Conservation (phyloP, 306 rosid genomes). For the Cucumis sativus region Cucumber_9930_V3 NC_026657.2:31369501-31370000, state of each 20-base stretch:
- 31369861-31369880: constrained; percentile 12
- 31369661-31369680: constrained; percentile 25
- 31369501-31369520: constrained; percentile 81
- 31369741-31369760: constrained; percentile 29
- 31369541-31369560: constrained; percentile 24
- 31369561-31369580: constrained; percentile 7
- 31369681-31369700: constrained; percentile 13
- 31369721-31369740: constrained; percentile 30
- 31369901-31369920: background rate
- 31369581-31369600: constrained; percentile 20
- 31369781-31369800: constrained; percentile 36
- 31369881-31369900: background rate
- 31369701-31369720: constrained; percentile 28
- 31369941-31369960: background rate
- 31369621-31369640: constrained; percentile 26
- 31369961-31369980: background rate
- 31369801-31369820: constrained; percentile 42
- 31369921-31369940: background rate
- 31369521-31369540: constrained; percentile 53
- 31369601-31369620: constrained; percentile 11
- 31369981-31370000: too few species aligned
- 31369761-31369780: constrained; percentile 19
- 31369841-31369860: constrained; percentile 32
- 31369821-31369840: constrained; percentile 24
- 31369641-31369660: constrained; percentile 27